These are phyloP conservation scores for Paratinospora sagittata DNA, from an alignment of 164 flowering plant species.

Conservation along the genomic window DNA sequence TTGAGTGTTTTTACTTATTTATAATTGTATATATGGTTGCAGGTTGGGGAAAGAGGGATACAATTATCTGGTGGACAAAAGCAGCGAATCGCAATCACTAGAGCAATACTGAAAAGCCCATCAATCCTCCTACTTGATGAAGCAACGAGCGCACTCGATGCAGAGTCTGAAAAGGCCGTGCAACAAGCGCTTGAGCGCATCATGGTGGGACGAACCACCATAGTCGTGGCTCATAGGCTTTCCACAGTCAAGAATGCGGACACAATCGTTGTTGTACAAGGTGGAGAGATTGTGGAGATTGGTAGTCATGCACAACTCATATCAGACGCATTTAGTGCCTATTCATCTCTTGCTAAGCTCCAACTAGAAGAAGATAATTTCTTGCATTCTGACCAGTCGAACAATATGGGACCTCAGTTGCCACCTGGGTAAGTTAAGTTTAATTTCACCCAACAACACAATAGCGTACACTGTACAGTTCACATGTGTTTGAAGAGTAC, in stretches of 20 bases:
- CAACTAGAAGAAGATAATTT: slow-evolving; percentile 72
- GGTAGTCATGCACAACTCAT: slow-evolving; percentile 92
- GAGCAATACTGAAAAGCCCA: slow-evolving; percentile 93
- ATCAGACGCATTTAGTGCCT: slow-evolving; percentile 54
- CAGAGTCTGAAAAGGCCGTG: slow-evolving; percentile 94
- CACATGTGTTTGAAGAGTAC: too few species aligned
- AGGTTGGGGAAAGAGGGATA: slow-evolving; percentile 92
- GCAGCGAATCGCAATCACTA: slow-evolving; percentile 86
- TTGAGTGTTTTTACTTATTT: too few species aligned
- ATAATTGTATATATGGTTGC: too few species aligned
- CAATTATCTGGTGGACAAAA: slow-evolving; percentile 97
- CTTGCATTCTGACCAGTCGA: too few species aligned
- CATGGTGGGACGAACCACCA: slow-evolving; percentile 91
- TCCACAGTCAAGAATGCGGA: slow-evolving; percentile 93
- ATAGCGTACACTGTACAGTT: too few species aligned
- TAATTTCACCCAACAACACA: too few species aligned
- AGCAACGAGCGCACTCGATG: too few species aligned
- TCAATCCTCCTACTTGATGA: slow-evolving; percentile 68
- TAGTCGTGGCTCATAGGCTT: slow-evolving; percentile 91
- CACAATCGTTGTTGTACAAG: slow-evolving; percentile 75
- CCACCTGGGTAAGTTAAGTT: slow-evolving; percentile 76
- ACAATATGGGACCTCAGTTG: slow-evolving; percentile 27
- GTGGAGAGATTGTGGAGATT: slow-evolving; percentile 73
- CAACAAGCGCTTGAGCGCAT: slow-evolving; percentile 96
- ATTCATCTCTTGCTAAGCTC: slow-evolving; percentile 69